phyloP scores from a whole-genome alignment of 169 alveolate genomes.

The Cryptosporidium parvum region DNA sequence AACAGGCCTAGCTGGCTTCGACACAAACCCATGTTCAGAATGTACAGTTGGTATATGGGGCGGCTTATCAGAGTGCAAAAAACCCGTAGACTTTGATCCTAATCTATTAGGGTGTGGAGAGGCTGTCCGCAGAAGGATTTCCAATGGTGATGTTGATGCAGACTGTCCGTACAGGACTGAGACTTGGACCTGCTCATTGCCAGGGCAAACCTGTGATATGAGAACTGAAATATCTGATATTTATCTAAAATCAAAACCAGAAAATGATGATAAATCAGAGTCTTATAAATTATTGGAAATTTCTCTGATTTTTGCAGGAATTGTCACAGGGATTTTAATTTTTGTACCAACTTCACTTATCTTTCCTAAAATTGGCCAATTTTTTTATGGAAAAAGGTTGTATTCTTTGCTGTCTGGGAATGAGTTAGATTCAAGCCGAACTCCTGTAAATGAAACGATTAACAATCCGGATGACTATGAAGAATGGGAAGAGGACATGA shows the following conservation, averaged over 20 bases:
- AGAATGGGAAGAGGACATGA: conserved; percentile 43
- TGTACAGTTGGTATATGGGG: conserved; percentile 66
- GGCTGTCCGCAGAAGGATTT: conserved; percentile 26
- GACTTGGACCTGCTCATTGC: conserved; percentile 72
- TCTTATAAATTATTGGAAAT: conserved; percentile 57
- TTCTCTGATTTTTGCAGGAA: conserved; percentile 62
- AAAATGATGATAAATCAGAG: neutral
- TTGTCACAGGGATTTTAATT: conserved; percentile 52
- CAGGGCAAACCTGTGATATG: conserved; percentile 63
- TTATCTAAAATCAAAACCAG: conserved; percentile 15
- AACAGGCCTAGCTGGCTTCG: conserved; percentile 70
- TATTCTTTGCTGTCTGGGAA: conserved; percentile 52
- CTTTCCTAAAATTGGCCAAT: conserved; percentile 53
- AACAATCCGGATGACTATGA: conserved; percentile 34
- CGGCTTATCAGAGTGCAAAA: conserved; percentile 31
- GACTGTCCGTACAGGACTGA: conserved; percentile 62
- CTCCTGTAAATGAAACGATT: neutral
- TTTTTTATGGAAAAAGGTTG: conserved; percentile 42
- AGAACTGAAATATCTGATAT: conserved; percentile 59
- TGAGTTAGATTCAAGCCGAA: neutral
- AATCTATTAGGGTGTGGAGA: conserved; percentile 39
- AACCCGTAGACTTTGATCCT: conserved; percentile 18
- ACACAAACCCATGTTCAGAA: conserved; percentile 53
- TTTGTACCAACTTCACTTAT: conserved; percentile 55
- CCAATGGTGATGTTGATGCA: neutral